Percentiles rank a stretch among this genome's conserved stretches.
Conservation (phyloP, 164 flowering plant species). For the Echeveria elegans region DNA sequence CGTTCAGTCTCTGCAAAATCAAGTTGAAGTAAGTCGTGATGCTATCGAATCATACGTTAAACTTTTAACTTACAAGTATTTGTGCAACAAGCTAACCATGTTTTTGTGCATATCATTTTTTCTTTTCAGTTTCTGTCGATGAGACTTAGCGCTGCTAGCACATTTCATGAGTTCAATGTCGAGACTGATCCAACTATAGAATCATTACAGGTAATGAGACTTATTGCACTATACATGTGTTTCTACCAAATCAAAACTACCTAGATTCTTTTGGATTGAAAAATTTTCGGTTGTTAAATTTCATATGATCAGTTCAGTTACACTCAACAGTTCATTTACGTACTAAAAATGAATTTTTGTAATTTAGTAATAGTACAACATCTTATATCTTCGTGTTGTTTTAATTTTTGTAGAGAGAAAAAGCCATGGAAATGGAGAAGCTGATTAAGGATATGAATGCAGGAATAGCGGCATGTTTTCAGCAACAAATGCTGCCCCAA, state of each 20-base stretch:
- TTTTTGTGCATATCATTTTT: neutral
- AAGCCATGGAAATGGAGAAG: slow-evolving; percentile 28
- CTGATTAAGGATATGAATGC: slow-evolving; percentile 23
- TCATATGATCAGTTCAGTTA: no score
- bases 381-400: neutral
- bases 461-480: slow-evolving; percentile 16
- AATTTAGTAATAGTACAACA: no score
- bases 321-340: no score
- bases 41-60: neutral
- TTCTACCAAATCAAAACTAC: no score
- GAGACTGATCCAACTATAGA: slow-evolving; percentile 27
- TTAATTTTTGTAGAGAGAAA: slow-evolving; percentile 26
- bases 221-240: neutral
- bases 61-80: no score
- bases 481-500: slow-evolving; percentile 19
- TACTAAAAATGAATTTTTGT: no score
- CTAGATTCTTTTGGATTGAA: neutral
- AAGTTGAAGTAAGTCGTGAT: slow-evolving; percentile 33
- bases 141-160: slow-evolving; percentile 50
- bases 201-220: slow-evolving; percentile 28
- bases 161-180: slow-evolving; percentile 35
- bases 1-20: slow-evolving; percentile 41
- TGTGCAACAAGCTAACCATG: neutral
- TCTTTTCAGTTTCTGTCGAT: slow-evolving; percentile 42
- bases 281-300: no score